A percentile compares a stretch with the other conserved stretches of the same genome.
These are phyloP conservation scores for Trapa incisa DNA, from an alignment of 345 rosid genomes.

Conservation along the genomic window DNA sequence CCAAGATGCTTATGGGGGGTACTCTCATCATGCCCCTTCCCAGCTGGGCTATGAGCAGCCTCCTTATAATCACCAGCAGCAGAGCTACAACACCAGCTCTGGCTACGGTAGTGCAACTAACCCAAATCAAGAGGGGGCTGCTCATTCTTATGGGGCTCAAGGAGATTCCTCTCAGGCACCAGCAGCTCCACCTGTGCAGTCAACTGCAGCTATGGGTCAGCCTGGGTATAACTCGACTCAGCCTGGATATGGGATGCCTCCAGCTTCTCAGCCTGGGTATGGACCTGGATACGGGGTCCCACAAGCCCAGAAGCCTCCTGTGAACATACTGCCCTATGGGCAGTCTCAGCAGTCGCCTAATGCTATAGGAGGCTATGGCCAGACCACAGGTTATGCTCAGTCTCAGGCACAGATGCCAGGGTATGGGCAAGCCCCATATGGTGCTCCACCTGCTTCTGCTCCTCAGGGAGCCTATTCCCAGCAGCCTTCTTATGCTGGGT, in stretches of 20 bases:
- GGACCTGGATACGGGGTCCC: slow-evolving; percentile 67
- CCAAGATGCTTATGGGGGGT: slow-evolving; percentile 81
- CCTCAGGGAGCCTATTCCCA: slow-evolving; percentile 56
- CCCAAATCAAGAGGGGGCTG: slow-evolving; percentile 56
- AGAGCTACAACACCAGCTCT: slow-evolving; percentile 41
- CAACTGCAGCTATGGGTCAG: slow-evolving; percentile 42
- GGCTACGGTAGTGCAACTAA: slow-evolving; percentile 38
- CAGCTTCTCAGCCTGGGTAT: slow-evolving; percentile 69
- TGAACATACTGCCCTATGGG: slow-evolving; percentile 55
- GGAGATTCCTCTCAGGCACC: slow-evolving; percentile 47
- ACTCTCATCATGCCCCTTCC: slow-evolving; percentile 25
- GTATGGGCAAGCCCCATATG: slow-evolving; percentile 33
- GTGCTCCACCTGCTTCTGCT: slow-evolving; percentile 22
- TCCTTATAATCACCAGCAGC: slow-evolving; percentile 56
- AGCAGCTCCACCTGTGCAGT: slow-evolving; percentile 35
- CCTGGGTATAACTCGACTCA: slow-evolving; percentile 46
- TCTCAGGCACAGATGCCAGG: slow-evolving; percentile 44
- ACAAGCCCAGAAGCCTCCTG: slow-evolving; percentile 44
- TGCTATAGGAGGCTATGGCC: slow-evolving; percentile 61
- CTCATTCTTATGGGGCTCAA: slow-evolving; percentile 38
- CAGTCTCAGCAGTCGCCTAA: slow-evolving; percentile 79
- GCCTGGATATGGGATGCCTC: slow-evolving; percentile 57
- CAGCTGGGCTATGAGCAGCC: slow-evolving; percentile 77
- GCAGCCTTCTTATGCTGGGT: slow-evolving; percentile 33
- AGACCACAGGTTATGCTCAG: slow-evolving; percentile 40